phyloP scores from a whole-genome alignment of 352 stramenopile genomes.

The Globisporangium canariense region DNA sequence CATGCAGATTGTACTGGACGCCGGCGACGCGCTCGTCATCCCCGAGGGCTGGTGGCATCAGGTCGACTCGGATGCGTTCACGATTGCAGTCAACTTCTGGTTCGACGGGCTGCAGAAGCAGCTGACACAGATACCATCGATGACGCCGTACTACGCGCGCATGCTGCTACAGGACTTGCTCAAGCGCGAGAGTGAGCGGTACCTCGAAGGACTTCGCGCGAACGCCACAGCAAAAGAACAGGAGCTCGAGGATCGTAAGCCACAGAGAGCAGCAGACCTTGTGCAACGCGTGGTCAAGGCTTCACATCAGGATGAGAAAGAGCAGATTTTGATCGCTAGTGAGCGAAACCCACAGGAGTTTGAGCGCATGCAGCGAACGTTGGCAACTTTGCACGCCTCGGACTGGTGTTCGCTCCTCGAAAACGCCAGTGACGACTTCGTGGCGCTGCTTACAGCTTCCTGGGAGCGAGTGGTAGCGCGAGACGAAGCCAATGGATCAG shows the following conservation, averaged over 20 bases:
- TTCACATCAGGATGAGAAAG: conserved; percentile 23
- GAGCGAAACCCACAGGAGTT: conserved; percentile 9
- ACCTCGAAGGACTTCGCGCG: conserved; percentile 22
- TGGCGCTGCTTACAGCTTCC: conserved; percentile 30
- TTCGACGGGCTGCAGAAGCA: conserved; percentile 61
- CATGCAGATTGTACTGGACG: conserved; percentile 27
- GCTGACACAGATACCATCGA: conserved; percentile 36
- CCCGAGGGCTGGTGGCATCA: conserved; percentile 87
- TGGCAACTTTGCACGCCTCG: conserved; percentile 20
- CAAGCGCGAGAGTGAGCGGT: conserved; percentile 31
- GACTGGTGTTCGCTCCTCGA: conserved; percentile 32
- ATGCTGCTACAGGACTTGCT: conserved; percentile 64
- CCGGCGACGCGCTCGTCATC: conserved; percentile 72
- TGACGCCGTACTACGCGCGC: conserved; percentile 63
- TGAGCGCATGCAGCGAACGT: not conserved
- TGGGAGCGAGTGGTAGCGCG: conserved; percentile 36
- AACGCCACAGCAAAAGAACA: not conserved
- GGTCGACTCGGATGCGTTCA: conserved; percentile 70
- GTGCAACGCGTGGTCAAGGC: conserved; percentile 12
- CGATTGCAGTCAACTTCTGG: conserved; percentile 83
- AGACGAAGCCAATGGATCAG: not conserved
- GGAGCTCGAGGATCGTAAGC: not conserved
- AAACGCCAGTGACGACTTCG: conserved; percentile 37
- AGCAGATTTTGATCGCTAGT: conserved; percentile 30
- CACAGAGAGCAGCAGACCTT: conserved; percentile 8